Percentiles rank a stretch among this genome's conserved stretches.
phyloP scores from a whole-genome alignment of 345 rosid genomes.

The Salix brachista region DNA sequence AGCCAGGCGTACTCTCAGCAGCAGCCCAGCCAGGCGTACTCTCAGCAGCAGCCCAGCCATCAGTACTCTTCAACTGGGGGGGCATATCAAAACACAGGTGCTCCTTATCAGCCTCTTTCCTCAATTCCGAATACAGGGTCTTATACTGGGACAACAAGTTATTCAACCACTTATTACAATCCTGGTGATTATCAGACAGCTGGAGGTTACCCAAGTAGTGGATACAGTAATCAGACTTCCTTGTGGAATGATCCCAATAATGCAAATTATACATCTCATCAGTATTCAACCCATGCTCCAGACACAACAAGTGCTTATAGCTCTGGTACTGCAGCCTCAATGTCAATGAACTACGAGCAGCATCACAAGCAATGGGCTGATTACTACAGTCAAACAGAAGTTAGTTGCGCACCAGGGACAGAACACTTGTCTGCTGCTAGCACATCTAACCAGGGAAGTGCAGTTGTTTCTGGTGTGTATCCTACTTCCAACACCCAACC shows the following conservation, averaged over 20 bases:
- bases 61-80: constrained; percentile 77
- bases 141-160: constrained; percentile 94
- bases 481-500: constrained; percentile 61
- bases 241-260: constrained; percentile 65
- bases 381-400: constrained; percentile 85
- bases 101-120: constrained; percentile 98
- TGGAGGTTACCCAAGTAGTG: constrained; percentile 76
- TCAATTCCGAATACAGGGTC: constrained; percentile 99
- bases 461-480: constrained; percentile 47
- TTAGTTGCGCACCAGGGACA: constrained; percentile 97
- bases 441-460: constrained; percentile 51
- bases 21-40: constrained; percentile 27
- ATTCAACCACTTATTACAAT: constrained; percentile 94
- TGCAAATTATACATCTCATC: constrained; percentile 57
- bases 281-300: constrained; percentile 58
- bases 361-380: constrained; percentile 82
- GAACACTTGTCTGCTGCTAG: constrained; percentile 63
- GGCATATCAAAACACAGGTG: constrained; percentile 98
- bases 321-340: constrained; percentile 46
- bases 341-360: constrained; percentile 69
- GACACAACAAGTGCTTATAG: constrained; percentile 50
- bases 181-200: constrained; percentile 99
- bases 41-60: constrained; percentile 43
- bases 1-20: constrained; percentile 25
- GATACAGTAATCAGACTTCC: constrained; percentile 63